These are phyloP conservation scores for Saturnispora kantuleensis DNA, from an alignment of 805 yeast species.

Conservation along the genomic window DNA sequence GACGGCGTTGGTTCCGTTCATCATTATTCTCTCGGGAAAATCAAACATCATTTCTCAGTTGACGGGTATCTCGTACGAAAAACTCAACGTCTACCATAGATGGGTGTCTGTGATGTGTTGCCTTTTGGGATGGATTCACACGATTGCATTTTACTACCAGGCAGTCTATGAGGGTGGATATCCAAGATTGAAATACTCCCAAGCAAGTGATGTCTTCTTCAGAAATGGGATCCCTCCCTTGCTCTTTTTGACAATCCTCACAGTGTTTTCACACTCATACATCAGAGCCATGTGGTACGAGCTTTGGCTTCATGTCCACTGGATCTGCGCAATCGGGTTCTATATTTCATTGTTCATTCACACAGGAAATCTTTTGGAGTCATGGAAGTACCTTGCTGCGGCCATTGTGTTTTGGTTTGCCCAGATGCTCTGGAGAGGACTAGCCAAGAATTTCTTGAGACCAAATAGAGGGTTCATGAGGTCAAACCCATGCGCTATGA, in stretches of 20 bases:
- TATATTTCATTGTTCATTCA: conserved; percentile 40
- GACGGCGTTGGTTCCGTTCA: conserved; percentile 40
- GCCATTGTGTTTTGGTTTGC: conserved; percentile 42
- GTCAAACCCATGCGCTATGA: conserved; percentile 11
- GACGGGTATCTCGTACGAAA: conserved; percentile 49
- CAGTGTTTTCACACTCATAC: conserved; percentile 32
- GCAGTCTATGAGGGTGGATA: conserved; percentile 40
- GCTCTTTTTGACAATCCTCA: conserved; percentile 34
- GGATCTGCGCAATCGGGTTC: conserved; percentile 42
- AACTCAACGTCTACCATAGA: conserved; percentile 42
- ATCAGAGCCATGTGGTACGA: conserved; percentile 37
- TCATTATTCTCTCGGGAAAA: conserved; percentile 43
- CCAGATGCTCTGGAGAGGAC: conserved; percentile 38
- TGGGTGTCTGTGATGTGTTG: conserved; percentile 34
- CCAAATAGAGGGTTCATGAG: conserved; percentile 33
- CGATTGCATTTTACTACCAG: conserved; percentile 41
- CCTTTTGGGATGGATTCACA: conserved; percentile 38
- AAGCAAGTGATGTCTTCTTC: conserved; percentile 19
- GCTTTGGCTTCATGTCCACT: conserved; percentile 40
- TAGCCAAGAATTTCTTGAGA: conserved; percentile 36
- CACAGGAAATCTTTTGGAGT: conserved; percentile 25
- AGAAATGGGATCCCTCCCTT: conserved; percentile 40
- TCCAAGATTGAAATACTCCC: conserved; percentile 17
- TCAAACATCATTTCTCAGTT: conserved; percentile 37
- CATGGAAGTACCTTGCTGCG: conserved; percentile 38